Base-by-base conservation (phyloP, 148 eudicot genomes). In the Simmondsia chinensis region DNA sequence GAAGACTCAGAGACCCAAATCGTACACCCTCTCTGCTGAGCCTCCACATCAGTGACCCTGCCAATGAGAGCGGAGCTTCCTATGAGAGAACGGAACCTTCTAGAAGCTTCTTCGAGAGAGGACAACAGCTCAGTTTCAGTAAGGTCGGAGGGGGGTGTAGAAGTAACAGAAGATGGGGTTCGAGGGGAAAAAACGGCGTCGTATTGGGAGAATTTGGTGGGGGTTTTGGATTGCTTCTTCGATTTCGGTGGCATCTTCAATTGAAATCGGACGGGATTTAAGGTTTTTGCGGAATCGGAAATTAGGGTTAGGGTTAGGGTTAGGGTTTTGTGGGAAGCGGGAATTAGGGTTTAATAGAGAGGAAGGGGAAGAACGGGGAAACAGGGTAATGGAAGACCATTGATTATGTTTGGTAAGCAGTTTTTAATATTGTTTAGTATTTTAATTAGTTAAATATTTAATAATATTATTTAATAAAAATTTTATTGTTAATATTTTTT, bases 1-100 rank as follows among this genome's bases (percentile, higher is more conserved):
- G 87, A 77, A 27, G 82, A 39, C 22, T 80, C 77, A 10, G 97
- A 84, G 20, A 89, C 79, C 97, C 97, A 89, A 45, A 89, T 71
- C 54, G 22, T 71, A 57, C 74, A 64, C 19, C 76, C 82, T 65
- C 51, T 80, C 42, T 69, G 49, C 1, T 65, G 72, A 7, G 63
- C 18, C 14, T 50, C 61, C 33, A 39, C 48, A 25, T 75, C 86
- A 6, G 60, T 29, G 21, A 84, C 37, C n/a, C 48, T 42, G 25
- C 80, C 72, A 56, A 67, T 35, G 1, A 84, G 30, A 35, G 95
- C 68, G 11, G 70, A 52, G 56, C 35, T 57, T 9, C 74, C 64
- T 7, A 89, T 71, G 31, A 84, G 55, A 66, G 74, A 65, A 21
- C 95, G 95, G 66, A 65, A 84, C 51, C 61, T 71, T 39, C 18